Evolutionary conservation across 129 eudicot genomes (phyloP).

Genomic region (Sambucus nigra): DNA sequence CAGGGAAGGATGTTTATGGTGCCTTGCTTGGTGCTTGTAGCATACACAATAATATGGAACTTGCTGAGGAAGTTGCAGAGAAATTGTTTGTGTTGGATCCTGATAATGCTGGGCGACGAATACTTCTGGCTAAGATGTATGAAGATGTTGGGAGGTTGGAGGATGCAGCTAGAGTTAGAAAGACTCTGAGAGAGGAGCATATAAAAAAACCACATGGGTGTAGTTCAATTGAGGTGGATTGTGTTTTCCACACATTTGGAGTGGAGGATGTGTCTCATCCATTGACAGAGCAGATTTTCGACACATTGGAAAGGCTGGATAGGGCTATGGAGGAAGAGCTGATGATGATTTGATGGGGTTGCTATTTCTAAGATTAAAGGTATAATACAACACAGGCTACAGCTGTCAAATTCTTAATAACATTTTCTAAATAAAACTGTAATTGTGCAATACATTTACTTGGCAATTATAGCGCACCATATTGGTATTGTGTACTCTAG

Average conservation of each 20-base stretch:
- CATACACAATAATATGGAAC: slow-evolving; percentile 29
- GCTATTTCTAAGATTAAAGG: not conserved
- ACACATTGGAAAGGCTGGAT: slow-evolving; percentile 26
- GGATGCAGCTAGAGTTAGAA: slow-evolving; percentile 47
- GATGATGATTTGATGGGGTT: not conserved
- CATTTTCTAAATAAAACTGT: not conserved
- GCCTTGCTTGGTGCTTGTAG: slow-evolving; percentile 57
- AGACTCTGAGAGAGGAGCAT: slow-evolving; percentile 30
- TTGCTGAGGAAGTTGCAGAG: slow-evolving; percentile 35
- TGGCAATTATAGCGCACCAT: slow-evolving; percentile 17
- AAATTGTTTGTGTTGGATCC: slow-evolving; percentile 34
- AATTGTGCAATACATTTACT: slow-evolving; percentile 14
- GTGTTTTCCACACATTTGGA: slow-evolving; percentile 35
- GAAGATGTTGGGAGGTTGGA: slow-evolving; percentile 34
- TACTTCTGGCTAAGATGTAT: slow-evolving; percentile 39
- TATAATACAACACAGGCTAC: too few relatives aligned
- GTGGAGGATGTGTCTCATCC: slow-evolving; percentile 39
- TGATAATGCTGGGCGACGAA: slow-evolving; percentile 34
- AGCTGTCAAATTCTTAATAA: too few relatives aligned
- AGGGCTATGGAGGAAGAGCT: slow-evolving; percentile 20
- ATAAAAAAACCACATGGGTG: slow-evolving; percentile 34
- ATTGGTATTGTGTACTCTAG: too few relatives aligned
- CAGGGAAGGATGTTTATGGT: slow-evolving; percentile 35
- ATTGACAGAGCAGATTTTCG: slow-evolving; percentile 23
- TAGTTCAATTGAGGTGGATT: slow-evolving; percentile 46